Conservation (phyloP, 192 early-diverging fungal genomes). For the Umbelopsis vinacea region DNA sequence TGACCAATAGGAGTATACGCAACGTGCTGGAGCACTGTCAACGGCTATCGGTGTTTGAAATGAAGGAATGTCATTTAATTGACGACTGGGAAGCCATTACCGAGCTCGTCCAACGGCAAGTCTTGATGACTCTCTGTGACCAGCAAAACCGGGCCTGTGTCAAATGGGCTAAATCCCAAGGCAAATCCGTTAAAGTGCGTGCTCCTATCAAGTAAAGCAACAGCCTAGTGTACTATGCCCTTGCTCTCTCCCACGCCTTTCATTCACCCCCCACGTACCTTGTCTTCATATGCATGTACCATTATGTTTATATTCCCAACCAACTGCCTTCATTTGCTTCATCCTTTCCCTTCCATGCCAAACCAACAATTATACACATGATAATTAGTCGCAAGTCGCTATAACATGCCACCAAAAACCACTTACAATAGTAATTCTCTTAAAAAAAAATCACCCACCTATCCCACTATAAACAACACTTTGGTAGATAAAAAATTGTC, state of each 20-base stretch:
- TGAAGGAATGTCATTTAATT: conserved; percentile 54
- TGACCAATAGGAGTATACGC: conserved; percentile 50
- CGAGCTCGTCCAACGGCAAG: conserved; percentile 44
- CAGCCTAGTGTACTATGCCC: not conserved
- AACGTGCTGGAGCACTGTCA: conserved; percentile 48
- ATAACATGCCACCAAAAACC: no score
- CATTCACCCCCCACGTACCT: not conserved
- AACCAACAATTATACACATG: not conserved
- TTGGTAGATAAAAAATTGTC: not conserved
- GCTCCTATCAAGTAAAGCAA: conserved; percentile 18
- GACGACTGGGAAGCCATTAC: conserved; percentile 51
- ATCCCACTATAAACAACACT: not conserved
- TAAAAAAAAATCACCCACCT: not conserved
- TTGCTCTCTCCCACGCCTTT: not conserved
- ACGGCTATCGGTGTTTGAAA: conserved; percentile 53
- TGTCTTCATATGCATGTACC: not conserved
- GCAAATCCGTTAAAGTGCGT: conserved; percentile 12
- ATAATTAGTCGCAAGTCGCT: not conserved
- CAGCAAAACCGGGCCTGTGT: conserved; percentile 45
- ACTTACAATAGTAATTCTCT: no score
- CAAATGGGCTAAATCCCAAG: conserved; percentile 41
- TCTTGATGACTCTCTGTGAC: conserved; percentile 52
- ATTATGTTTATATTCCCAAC: not conserved
- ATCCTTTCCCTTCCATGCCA: not conserved
- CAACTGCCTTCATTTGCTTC: not conserved